Base-by-base conservation (phyloP, 2,329 filamentous ascomycete genomes). In the Purpureocillium takamizusanense region DNA sequence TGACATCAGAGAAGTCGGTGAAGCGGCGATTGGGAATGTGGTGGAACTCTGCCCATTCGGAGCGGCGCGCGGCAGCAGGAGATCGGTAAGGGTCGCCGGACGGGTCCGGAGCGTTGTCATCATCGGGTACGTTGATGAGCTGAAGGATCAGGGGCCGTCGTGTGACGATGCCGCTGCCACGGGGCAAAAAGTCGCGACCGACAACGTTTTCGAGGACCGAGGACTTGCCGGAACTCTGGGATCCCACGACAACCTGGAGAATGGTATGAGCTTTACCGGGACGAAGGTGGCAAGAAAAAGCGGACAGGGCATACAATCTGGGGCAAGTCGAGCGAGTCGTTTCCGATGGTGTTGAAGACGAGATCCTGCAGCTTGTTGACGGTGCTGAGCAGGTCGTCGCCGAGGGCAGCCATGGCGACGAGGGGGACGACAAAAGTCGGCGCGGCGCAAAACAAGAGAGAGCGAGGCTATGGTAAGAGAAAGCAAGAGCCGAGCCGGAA, bases 341-440 rank as follows among this genome's bases (percentile, higher is more conserved):
- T 97, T 65, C 92, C 92, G 63, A 98, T 98, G 51, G 92, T 98
- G 69, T 98, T 98, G 73, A 98, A 98, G 57, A 98, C 92, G 57
- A 98, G 69, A 65, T 97, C 92, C 66, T 98, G 92, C 56, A 98
- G 75, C 73, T 94, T 94, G 74, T 98, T 98, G 69, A 98, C 92
- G 48, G 88, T 94, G 52, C 78, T 80, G 61, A 98, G 78, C 65
- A 98, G 72, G 66, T 98, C 89, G 66, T 98, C 92, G 59, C 92
- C 90, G 55, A 98, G 81, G 56, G 90, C 81, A 60, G 92, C 85
- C 92, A 97, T 98, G 60, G 45, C 56, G 56, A 54, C 49, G 50
- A 32, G 28, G 17, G n/a, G 10, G 39, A 18, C 25, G 23, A 4
- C 15, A 23, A n/a, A 17, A 28, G 25, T 35, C 6, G 34, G 29